Percentiles rank a stretch among this genome's conserved stretches.
phyloP scores from a whole-genome alignment of 2,329 filamentous ascomycete genomes.

The Botrytis aclada region DNA sequence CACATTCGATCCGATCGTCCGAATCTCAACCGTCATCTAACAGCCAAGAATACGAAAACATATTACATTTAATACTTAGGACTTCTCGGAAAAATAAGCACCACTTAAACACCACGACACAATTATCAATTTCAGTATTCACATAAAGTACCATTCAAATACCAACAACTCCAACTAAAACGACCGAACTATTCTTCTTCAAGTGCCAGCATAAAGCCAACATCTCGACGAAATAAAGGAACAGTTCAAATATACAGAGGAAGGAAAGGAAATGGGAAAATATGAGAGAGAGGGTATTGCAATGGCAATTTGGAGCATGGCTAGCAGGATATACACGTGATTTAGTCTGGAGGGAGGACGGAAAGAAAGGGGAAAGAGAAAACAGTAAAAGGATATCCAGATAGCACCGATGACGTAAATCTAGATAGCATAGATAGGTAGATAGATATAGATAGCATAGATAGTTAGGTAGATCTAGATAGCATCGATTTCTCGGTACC shows the following conservation, averaged over 20 bases:
- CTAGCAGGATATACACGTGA: neutral
- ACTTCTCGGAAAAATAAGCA: neutral
- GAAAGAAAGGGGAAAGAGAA: neutral
- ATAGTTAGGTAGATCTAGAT: neutral
- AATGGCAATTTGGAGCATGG: neutral
- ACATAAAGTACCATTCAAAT: neutral
- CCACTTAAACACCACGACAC: neutral
- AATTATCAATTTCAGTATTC: neutral
- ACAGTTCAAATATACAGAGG: no score
- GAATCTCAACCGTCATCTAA: neutral
- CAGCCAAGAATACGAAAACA: neutral
- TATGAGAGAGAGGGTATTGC: neutral
- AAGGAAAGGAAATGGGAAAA: neutral
- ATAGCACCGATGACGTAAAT: neutral
- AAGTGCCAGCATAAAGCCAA: neutral
- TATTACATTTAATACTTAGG: neutral
- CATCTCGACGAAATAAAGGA: neutral
- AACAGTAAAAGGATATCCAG: neutral
- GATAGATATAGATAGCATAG: neutral
- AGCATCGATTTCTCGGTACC: neutral
- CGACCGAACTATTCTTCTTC: neutral
- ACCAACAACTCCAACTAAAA: no score
- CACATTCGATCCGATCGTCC: neutral
- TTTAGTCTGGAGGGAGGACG: neutral
- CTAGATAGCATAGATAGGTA: neutral